Conservation (phyloP, 2,329 filamentous ascomycete species). For the Sclerotinia minor region DNA sequence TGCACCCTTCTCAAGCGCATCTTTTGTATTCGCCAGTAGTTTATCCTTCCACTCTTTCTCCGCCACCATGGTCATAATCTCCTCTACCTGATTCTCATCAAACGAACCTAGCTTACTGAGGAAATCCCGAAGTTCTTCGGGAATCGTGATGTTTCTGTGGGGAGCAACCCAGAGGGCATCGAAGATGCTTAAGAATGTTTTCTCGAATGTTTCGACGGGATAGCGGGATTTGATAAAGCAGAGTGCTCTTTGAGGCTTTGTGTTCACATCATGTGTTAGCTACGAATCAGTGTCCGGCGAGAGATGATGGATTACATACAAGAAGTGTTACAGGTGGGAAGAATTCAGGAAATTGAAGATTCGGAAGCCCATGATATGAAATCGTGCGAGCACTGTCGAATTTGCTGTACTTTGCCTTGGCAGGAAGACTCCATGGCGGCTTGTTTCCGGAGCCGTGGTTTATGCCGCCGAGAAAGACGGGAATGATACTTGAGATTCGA, state of each 20-base stretch:
- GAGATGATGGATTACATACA: slow-evolving; percentile 37
- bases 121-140: slow-evolving; percentile 51
- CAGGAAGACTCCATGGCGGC: slow-evolving; percentile 70
- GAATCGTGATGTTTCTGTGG: slow-evolving; percentile 59
- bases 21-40: slow-evolving; percentile 60
- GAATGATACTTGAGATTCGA: slow-evolving; percentile 56
- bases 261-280: slow-evolving; percentile 32
- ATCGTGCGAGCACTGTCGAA: slow-evolving; percentile 53
- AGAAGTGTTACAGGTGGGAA: slow-evolving; percentile 57
- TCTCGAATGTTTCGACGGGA: slow-evolving; percentile 51
- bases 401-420: slow-evolving; percentile 61
- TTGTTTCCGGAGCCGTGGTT: slow-evolving; percentile 63
- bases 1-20: slow-evolving; percentile 64
- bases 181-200: slow-evolving; percentile 57
- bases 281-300: not conserved
- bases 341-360: slow-evolving; percentile 48
- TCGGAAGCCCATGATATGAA: slow-evolving; percentile 50
- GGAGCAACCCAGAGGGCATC: slow-evolving; percentile 62
- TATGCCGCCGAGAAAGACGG: slow-evolving; percentile 70
- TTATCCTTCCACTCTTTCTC: slow-evolving; percentile 53
- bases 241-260: slow-evolving; percentile 64
- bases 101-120: slow-evolving; percentile 47
- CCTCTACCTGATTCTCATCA: slow-evolving; percentile 51
- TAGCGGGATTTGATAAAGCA: slow-evolving; percentile 64
- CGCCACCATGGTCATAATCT: slow-evolving; percentile 55